Evolutionary conservation across 805 yeast species (phyloP), one percentile per base, ranked within the genome.

Genomic region (Candida coquimbonensis): DNA sequence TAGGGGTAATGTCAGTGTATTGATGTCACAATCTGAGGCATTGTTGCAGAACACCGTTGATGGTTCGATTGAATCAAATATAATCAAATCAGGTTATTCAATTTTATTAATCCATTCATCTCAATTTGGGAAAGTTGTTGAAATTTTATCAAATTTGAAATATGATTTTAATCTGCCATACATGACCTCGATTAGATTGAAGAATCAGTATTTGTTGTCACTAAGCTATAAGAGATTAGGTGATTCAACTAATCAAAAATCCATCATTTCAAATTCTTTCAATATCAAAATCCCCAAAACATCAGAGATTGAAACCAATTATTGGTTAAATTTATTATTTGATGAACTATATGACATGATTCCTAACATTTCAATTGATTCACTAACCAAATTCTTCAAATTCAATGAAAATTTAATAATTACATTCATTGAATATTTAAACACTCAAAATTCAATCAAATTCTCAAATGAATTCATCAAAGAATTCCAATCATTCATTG

Each of bases 261-360:
- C 41, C 6, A 43, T 44, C 3, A 26, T 54, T 38, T n/a, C 49
- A 7, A 19, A 25, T 2, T 53, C 53, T 7, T 32, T 59, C 35
- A 54, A 53, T 38, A 14, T 45, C 6, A 29, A 33, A 7, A 19
- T 53, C 8, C 62, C 63, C 11, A 37, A 42, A 3, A 27, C 42
- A 5, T 54, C 61, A 7, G 36, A 56, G 12, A 38, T 59, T 17
- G 60, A 57, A 42, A 49, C 56, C 3, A 42, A 31, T 3, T 31
- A 40, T 4, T 59, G 62, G 63, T 43, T 58, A 19, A 17, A 44
- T 12, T 19, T 29, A 21, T 32, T 54, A 7, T 57, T 47, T 44
- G 38, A 42, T 36, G 32, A 45, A 27, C 32, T 52, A 16, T 17
- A 26, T 8, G 35, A 40, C 3, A 17, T 45, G 17, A 13, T 36